Evolutionary conservation across 164 flowering plant species (phyloP), one percentile per base, ranked within the genome.

Genomic region (Nymphaea colorata): DNA sequence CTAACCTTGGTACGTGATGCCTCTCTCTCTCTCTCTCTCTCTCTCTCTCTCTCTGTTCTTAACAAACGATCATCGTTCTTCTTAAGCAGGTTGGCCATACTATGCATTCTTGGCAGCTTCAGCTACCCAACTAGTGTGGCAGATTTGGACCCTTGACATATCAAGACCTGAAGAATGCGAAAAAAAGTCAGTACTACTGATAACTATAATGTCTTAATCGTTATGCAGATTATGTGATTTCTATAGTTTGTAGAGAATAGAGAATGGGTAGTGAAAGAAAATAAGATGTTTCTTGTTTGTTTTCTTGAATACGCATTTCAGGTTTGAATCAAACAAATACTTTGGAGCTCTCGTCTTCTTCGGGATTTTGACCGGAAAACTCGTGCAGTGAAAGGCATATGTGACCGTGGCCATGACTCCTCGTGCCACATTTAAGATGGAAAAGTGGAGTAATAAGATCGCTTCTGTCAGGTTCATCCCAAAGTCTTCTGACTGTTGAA

Each of bases 81-180:
- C 36, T 25, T 25, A 1, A 25, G 69, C 86, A 95, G 99, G 85
- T 44, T 90, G 93, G 99, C 93, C 96, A 62, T 94, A 76, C 72
- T 95, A 86, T 79, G 83, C 81, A 57, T 86, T 73, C 73, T 66
- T 95, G 73, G 68, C 76, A 7, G 88, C 83, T 72, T 96, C 88
- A 61, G 82, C 96, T 71, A 87, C 86, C 67, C 99, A 92, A 64
- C 77, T 95, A 74, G 87, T 79, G 62, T 94, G 99, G 99, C 99
- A 92, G 67, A 87, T 95, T 64, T 77, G 76, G 83, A 83, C 88
- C 3, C 98, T 84, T 76, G 86, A 95, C 76, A 69, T 90, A 62
- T 87, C 97, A 73, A 78, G 70, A 74, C 89, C 90, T 3, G 80
- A 82, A 65, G 99, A 95, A 78, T 95, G 98, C 83, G 85, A 84